Base-by-base conservation (phyloP, 306 rosid genomes). In the Trichosanthes cucumerina region DNA sequence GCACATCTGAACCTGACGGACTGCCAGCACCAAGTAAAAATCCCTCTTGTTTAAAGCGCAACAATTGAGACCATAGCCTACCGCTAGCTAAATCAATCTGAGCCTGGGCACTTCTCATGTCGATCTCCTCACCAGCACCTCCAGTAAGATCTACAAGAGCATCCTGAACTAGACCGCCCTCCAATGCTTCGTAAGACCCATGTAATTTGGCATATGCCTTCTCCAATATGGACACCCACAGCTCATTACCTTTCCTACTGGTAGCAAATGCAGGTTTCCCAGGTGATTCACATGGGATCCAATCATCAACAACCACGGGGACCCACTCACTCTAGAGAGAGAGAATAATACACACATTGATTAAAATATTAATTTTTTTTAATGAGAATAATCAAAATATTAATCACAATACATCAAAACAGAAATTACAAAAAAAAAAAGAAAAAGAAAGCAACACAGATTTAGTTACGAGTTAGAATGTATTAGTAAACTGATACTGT, bases 101-200 rank as follows among this genome's bases (percentile, higher is more conserved):
- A 78, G 99, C 98, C 85, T 96, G 98, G 31, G 96, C 83, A 75
- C 97, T 86, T 85, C 98, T 86, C 97, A 96, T 92, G 86, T 96
- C 99, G 80, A 96, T 96, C 84, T 96, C 99, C 90, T 96, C 99
- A 50, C 99, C 99, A n/a, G 99, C 99, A 77, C 99, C 99, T 41
- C 99, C 99, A 46, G 99, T 96, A 79, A 96, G 99, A 87, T 96
- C 99, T 26, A 96, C 99, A 52, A 96, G 92, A 80, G 99, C 99
- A 88, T 96, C 99, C 88, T 96, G 99, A 86, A 96, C 99, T 82
- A 96, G 99, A 60, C 99, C 99, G 4, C 99, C 99, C 88, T 96
- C 99, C 73, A 96, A 84, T 34, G 99, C 98, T 85, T 96, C 99
- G 36, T 90, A 96, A 81, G 99, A 96, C 62, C 99, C 97, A 81